These are phyloP conservation scores for Trametes polyzona DNA, from an alignment of 1,284 basidiomycete species.

Conservation along the genomic window DNA sequence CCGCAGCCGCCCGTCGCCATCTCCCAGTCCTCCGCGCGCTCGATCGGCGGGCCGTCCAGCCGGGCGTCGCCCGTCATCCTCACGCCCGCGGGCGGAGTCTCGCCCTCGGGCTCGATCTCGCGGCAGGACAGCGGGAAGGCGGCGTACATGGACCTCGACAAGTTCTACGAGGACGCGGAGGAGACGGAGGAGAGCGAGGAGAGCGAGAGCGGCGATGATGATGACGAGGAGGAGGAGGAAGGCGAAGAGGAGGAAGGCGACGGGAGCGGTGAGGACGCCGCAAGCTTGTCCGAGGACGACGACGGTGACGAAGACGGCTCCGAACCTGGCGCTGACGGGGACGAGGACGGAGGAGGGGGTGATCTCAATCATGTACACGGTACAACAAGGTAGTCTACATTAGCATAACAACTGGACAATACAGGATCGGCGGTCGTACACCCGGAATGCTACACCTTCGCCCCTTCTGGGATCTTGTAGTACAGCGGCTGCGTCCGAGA, in stretches of 20 bases:
- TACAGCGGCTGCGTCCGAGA: slow-evolving; percentile 60
- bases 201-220: slow-evolving; percentile 35
- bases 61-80: slow-evolving; percentile 50
- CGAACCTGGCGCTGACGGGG: slow-evolving; percentile 34
- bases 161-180: slow-evolving; percentile 60
- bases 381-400: slow-evolving; percentile 25
- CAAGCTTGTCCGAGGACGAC: slow-evolving; percentile 34
- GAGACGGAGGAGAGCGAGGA: slow-evolving; percentile 34
- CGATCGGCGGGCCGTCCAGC: slow-evolving; percentile 28
- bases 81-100: slow-evolving; percentile 51
- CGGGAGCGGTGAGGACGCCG: slow-evolving; percentile 25
- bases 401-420: slow-evolving; percentile 12
- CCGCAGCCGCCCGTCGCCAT: slow-evolving; percentile 33
- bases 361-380: slow-evolving; percentile 14
- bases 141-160: slow-evolving; percentile 64
- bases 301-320: slow-evolving; percentile 35
- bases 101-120: slow-evolving; percentile 44
- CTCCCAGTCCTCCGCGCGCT: slow-evolving; percentile 26
- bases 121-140: slow-evolving; percentile 45
- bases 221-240: slow-evolving; percentile 28
- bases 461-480: slow-evolving; percentile 61
- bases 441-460: slow-evolving; percentile 43
- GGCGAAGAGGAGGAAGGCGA: slow-evolving; percentile 52
- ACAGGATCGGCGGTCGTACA: not conserved
- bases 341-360: slow-evolving; percentile 29